Evolutionary conservation across 1,284 basidiomycete species (phyloP).

Genomic region (Apiotrichum laibachii): DNA sequence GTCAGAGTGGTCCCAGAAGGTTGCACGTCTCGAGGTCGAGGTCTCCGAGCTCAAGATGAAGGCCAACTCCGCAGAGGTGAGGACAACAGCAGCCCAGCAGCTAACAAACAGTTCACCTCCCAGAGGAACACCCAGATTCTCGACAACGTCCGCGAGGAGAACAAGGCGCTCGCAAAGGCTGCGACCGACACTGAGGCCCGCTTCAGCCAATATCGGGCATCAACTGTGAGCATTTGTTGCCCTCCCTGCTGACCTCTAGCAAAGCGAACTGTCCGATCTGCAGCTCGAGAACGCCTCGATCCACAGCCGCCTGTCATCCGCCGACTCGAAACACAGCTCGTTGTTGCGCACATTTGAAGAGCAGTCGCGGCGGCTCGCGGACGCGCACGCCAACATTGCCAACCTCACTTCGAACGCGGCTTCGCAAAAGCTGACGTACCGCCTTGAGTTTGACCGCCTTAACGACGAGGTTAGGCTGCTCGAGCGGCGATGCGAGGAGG

Average conservation of each 20-base stretch:
- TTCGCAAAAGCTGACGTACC: constrained; percentile 40
- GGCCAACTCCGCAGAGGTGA: constrained; percentile 44
- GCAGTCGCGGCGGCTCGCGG: constrained; percentile 40
- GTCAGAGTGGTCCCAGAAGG: constrained; percentile 56
- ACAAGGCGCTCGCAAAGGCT: constrained; percentile 36
- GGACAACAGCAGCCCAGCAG: background rate
- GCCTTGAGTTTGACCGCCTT: constrained; percentile 39
- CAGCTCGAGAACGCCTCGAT: constrained; percentile 39
- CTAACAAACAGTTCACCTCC: constrained; percentile 42
- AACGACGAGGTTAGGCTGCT: constrained; percentile 40
- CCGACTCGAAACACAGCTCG: constrained; percentile 33
- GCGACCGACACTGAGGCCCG: constrained; percentile 40
- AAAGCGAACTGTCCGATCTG: constrained; percentile 38
- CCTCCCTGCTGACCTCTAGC: constrained; percentile 19
- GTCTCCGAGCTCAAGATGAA: constrained; percentile 82
- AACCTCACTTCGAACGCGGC: constrained; percentile 44
- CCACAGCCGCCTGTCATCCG: constrained; percentile 31
- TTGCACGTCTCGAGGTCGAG: constrained; percentile 78
- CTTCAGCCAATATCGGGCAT: constrained; percentile 42
- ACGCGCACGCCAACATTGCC: constrained; percentile 43
- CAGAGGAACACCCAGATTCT: constrained; percentile 37
- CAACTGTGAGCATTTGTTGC: background rate
- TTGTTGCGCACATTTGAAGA: constrained; percentile 44
- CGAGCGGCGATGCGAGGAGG: constrained; percentile 44
- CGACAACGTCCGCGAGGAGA: constrained; percentile 39